Percentiles rank a stretch among this genome's conserved stretches.
phyloP scores from a whole-genome alignment of 2,329 filamentous ascomycete genomes.

The Cryphonectria carpinicola region DNA sequence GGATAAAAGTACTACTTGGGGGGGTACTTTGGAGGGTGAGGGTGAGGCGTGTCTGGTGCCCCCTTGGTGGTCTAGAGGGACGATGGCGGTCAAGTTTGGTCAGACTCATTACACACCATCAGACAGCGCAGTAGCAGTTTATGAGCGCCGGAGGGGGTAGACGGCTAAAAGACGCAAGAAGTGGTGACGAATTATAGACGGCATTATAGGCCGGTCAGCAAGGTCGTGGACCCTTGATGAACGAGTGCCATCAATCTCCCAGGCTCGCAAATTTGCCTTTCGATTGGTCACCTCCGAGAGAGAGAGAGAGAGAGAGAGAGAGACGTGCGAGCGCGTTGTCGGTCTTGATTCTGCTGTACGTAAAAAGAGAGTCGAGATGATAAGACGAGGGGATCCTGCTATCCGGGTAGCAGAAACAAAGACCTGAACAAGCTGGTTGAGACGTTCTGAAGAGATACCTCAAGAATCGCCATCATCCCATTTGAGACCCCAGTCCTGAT shows the following conservation, averaged over 20 bases:
- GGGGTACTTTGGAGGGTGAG: neutral
- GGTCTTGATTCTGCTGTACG: neutral
- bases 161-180: conserved; percentile 11
- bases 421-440: conserved; percentile 10
- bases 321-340: conserved; percentile 10
- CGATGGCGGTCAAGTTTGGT: neutral
- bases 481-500: conserved; percentile 22
- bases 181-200: conserved; percentile 15
- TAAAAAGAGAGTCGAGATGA: conserved; percentile 7
- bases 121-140: neutral
- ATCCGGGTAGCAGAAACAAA: conserved; percentile 1
- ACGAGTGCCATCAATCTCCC: conserved; percentile 22
- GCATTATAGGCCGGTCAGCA: conserved; percentile 27
- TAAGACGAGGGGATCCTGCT: neutral
- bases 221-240: conserved; percentile 23
- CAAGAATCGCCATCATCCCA: conserved; percentile 11
- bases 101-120: conserved; percentile 14
- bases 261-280: neutral
- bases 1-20: neutral
- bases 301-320: neutral
- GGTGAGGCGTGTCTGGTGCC: neutral
- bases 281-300: neutral
- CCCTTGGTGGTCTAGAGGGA: neutral
- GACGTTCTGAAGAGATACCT: conserved; percentile 13
- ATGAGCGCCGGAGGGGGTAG: neutral